phyloP scores from a whole-genome alignment of 2,329 filamentous ascomycete species.

The Thelonectria olida region DNA sequence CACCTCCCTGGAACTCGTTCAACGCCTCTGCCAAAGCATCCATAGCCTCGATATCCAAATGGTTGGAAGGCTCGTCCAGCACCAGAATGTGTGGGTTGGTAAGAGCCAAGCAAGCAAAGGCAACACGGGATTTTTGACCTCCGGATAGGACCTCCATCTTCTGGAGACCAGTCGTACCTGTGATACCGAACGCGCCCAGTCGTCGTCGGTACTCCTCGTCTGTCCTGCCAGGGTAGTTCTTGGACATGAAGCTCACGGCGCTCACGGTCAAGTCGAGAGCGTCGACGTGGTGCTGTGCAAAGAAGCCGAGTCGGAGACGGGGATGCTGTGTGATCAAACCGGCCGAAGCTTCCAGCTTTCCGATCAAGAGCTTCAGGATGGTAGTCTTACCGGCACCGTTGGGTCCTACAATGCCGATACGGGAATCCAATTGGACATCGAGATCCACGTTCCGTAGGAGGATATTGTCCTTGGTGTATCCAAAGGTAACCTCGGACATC shows the following conservation, averaged over 20 bases:
- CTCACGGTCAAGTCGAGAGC: conserved; percentile 89
- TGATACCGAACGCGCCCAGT: conserved; percentile 88
- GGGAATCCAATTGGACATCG: conserved; percentile 96
- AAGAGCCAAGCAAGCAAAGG: conserved; percentile 94
- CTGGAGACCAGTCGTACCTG: conserved; percentile 94
- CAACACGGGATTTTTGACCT: conserved; percentile 98
- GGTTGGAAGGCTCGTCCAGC: conserved; percentile 97
- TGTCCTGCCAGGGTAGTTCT: conserved; percentile 86
- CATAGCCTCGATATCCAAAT: conserved; percentile 99
- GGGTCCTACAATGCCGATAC: conserved; percentile 98
- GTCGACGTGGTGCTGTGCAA: conserved; percentile 98
- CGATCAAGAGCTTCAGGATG: conserved; percentile 95
- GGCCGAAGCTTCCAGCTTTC: conserved; percentile 77
- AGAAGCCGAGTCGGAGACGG: conserved; percentile 91
- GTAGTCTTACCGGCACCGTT: conserved; percentile 99
- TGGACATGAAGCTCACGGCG: conserved; percentile 96
- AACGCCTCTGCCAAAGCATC: conserved; percentile 89
- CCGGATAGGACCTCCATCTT: conserved; percentile 95
- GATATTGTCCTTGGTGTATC: conserved; percentile 82
- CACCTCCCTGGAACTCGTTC: conserved; percentile 88
- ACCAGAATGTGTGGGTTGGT: conserved; percentile 97
- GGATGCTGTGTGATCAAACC: conserved; percentile 91
- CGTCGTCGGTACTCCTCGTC: conserved; percentile 98
- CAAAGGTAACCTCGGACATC: conserved; percentile 92
- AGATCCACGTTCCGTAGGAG: conserved; percentile 89